Base-by-base conservation (phyloP, 148 eudicot genomes). In the Cornus florida region DNA sequence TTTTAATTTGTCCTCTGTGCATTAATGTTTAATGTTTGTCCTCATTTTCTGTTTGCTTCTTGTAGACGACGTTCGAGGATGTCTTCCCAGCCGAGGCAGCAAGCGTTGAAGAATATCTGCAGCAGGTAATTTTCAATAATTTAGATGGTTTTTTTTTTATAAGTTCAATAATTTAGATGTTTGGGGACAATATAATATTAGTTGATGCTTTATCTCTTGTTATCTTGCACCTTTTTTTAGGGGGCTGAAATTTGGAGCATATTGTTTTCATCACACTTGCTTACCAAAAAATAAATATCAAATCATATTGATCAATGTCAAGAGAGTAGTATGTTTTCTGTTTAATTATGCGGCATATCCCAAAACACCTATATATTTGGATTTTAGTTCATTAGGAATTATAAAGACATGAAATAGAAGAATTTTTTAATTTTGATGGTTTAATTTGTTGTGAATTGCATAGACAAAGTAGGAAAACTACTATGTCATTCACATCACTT, bases 61-160 rank as follows among this genome's bases (percentile, higher is more conserved):
- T 84, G 74, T 70, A 95, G 98, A 95, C 97, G 22, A 93, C 98
- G 22, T 95, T 89, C 80, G 97, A 95, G 81, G 98, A 95, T 88
- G 97, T 93, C 71, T 95, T 93, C 82, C 97, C 98, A 75, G 93
- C 96, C 19, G 97, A 95, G 85, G 98, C 98, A 77, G 89, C 97
- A n/a, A 90, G 87, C 14, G 93, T 95, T 70, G 98, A 95, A 75
- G 97, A 95, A 70, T 95, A 90, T 83, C 89, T 95, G 77, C 97
- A 93, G 73, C 98, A 95, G 98, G 98, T 94, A 85, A 67, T 67
- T 68, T 35, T 57, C 62, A 33, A 28, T 28, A 28, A 28, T 69
- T 53, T 68, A 50, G 57, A 4, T 39, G 43, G n/a, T n/a, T n/a
- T n/a, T n/a, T n/a, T n/a, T n/a, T n/a, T n/a, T n/a, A n/a, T n/a